Percentiles rank a stretch among this genome's conserved stretches.
Conservation (phyloP, 805 yeast species). For the Hanseniaspora valbyensis region DNA sequence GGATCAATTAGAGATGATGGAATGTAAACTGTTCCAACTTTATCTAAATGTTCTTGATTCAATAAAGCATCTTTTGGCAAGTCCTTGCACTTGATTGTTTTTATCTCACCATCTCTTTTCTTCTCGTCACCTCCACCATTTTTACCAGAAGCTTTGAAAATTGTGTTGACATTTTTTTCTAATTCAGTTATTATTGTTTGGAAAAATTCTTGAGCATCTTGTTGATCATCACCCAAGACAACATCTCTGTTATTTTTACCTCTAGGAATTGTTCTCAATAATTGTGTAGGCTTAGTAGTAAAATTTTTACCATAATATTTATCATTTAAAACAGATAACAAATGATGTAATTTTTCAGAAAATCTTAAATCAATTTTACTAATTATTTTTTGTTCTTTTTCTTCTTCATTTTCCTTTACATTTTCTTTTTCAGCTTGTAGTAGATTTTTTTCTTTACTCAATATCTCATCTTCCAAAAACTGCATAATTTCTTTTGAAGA, state of each 20-base stretch:
- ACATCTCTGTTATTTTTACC: conserved; percentile 62
- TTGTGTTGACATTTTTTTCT: conserved; percentile 35
- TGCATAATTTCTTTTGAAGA: conserved; percentile 51
- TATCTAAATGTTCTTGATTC: conserved; percentile 40
- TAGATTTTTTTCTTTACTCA: conserved; percentile 14
- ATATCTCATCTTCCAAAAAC: conserved; percentile 41
- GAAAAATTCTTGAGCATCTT: conserved; percentile 93
- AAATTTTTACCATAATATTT: conserved; percentile 43
- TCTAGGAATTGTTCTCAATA: conserved; percentile 59
- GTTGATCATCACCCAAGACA: conserved; percentile 79
- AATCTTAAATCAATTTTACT: conserved; percentile 32
- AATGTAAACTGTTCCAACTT: conserved; percentile 53
- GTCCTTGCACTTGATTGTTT: conserved; percentile 24
- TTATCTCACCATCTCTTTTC: conserved; percentile 22
- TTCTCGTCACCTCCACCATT: conserved; percentile 19
- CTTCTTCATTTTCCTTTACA: conserved; percentile 20
- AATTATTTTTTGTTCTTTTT: conserved; percentile 18
- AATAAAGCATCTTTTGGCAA: conserved; percentile 31
- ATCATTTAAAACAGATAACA: conserved; percentile 46
- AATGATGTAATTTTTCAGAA: conserved; percentile 41
- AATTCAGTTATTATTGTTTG: conserved; percentile 61
- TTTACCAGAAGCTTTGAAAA: conserved; percentile 15
- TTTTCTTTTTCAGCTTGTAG: conserved; percentile 19
- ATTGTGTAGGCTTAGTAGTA: conserved; percentile 49
- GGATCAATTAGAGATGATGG: conserved; percentile 75